Percentiles rank a stretch among this genome's conserved stretches.
These are phyloP conservation scores for Fraxinus americana DNA, from an alignment of 257 asterid genomes.

Conservation along the genomic window DNA sequence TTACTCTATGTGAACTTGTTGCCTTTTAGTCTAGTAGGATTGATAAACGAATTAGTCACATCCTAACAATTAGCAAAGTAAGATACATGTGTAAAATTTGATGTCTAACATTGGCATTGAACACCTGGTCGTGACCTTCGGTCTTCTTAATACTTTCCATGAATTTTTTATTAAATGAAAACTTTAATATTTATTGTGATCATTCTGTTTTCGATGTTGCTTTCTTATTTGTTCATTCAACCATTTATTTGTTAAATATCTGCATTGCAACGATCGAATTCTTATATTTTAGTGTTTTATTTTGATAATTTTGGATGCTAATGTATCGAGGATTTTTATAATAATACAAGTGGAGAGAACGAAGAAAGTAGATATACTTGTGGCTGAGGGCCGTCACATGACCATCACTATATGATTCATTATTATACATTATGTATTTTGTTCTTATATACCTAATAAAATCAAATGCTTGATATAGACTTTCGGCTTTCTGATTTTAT, in stretches of 20 bases:
- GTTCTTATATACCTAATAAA: slow-evolving; percentile 1
- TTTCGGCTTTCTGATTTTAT: neutral
- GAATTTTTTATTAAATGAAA: slow-evolving; percentile 1
- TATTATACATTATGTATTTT: slow-evolving; percentile 3
- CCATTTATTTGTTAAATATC: neutral
- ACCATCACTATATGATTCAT: slow-evolving; percentile 76
- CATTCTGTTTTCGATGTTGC: slow-evolving; percentile 3
- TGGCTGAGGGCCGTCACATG: slow-evolving; percentile 98
- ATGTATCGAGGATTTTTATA: slow-evolving; percentile 14
- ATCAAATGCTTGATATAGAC: neutral
- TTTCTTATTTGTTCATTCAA: slow-evolving; percentile 5
- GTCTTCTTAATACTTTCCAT: no score
- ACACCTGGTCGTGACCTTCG: no score
- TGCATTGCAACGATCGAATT: neutral
- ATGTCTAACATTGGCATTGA: no score
- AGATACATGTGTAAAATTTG: no score
- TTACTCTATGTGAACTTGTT: no score
- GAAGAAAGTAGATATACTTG: slow-evolving; percentile 91
- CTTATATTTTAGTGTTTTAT: neutral
- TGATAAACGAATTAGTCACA: no score
- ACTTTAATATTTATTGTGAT: neutral
- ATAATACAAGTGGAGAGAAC: slow-evolving; percentile 81
- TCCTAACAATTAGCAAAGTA: no score
- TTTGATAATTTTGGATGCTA: slow-evolving; percentile 1
- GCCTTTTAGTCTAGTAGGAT: no score